Percentiles rank a stretch among this genome's conserved stretches.
Conservation (phyloP, 2,329 filamentous ascomycete genomes). For the Fusarium acutatum region DNA sequence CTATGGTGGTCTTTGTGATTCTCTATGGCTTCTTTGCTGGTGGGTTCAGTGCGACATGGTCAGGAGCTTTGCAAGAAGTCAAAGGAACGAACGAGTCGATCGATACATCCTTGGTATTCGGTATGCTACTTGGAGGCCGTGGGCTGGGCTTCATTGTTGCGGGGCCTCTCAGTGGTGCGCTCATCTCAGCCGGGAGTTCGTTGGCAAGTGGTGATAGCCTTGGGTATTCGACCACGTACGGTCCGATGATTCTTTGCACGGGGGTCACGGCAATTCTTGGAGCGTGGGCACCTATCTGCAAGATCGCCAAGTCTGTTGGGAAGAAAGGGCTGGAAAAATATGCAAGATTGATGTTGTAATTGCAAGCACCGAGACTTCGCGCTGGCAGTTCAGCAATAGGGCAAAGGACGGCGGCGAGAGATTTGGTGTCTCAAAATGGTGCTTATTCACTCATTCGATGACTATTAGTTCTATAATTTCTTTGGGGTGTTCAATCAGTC, state of each 20-base stretch:
- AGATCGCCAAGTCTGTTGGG: conserved; percentile 43
- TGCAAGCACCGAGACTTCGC: conserved; percentile 40
- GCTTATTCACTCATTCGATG: neutral
- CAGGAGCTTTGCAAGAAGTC: conserved; percentile 57
- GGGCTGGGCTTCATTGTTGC: conserved; percentile 43
- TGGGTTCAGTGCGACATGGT: conserved; percentile 69
- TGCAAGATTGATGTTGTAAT: conserved; percentile 53
- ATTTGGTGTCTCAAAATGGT: neutral
- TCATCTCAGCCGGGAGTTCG: conserved; percentile 37
- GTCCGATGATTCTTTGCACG: conserved; percentile 46
- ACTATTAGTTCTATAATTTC: neutral
- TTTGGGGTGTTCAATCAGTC: neutral
- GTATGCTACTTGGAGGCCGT: conserved; percentile 44
- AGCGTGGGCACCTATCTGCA: conserved; percentile 50
- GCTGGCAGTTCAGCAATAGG: neutral
- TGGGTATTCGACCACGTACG: conserved; percentile 45
- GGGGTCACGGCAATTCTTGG: conserved; percentile 44
- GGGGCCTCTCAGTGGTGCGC: conserved; percentile 42
- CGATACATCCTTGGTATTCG: conserved; percentile 43
- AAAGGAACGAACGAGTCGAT: conserved; percentile 35
- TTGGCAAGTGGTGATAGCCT: conserved; percentile 39
- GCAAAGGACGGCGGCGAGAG: neutral
- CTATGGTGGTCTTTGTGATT: conserved; percentile 66
- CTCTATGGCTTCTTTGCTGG: conserved; percentile 72
- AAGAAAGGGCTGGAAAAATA: neutral